Base-by-base conservation (phyloP, 169 alveolate genomes). In the Plasmodium vinckei region DNA sequence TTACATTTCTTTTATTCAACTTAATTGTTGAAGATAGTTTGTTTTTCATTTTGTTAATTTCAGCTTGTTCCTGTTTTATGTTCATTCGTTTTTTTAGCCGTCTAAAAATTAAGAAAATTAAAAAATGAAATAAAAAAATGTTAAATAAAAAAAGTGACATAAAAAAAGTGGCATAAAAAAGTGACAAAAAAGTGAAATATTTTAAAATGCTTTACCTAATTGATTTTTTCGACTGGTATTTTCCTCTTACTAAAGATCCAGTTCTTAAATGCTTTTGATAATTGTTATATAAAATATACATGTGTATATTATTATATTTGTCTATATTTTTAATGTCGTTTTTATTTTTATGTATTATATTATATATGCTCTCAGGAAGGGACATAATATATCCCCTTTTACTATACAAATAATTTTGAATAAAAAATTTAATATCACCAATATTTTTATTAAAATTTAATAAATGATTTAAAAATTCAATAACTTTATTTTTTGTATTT, bases 331-430 rank as follows among this genome's bases (percentile, higher is more conserved):
- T 86, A 7, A 27, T 61, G 13, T 25, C 10, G 42, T 51, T 69
- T 69, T 84, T 84, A 54, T 84, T 84, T 65, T 84, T 84, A 65
- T 84, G 91, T 47, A 84, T 69, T 19, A 84, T 72, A 17, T 84
- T 84, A 64, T 84, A 84, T 68, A 84, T 84, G 47, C 59, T 68
- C 47, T 84, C 91, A 15, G 91, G 75, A 15, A 84, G 49, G 21
- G 87, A 56, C 47, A 84, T n/a, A 46, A 84, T 84, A 84, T 84
- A 84, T 21, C 91, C 91, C 51, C 87, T 84, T 51, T 84, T 84
- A 51, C 87, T 23, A 42, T 84, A 84, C 17, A 84, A 47, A 27
- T 84, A 84, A 84, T 84, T 84, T 70, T 84, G 91, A 42, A 84
- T 72, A 69, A 84, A 84, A 53, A 69, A 84, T 13, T 68, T 69